Evolutionary conservation across 352 stramenopile species (phyloP).

Genomic region (Peronospora belbahrii): DNA sequence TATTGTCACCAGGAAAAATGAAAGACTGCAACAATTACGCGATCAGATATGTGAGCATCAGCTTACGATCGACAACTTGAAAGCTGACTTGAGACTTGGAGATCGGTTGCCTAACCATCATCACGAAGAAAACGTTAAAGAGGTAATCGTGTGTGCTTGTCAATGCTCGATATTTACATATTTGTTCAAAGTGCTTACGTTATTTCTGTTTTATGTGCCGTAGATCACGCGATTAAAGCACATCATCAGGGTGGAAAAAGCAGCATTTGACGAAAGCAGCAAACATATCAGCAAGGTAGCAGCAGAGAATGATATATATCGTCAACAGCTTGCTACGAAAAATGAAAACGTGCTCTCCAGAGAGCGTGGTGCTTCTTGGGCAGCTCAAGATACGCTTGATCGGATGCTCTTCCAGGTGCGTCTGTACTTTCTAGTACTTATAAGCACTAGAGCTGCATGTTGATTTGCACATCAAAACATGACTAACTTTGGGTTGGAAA

Average conservation of each 20-base stretch:
- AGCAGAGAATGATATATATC: slow-evolving; percentile 19
- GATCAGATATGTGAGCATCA: slow-evolving; percentile 61
- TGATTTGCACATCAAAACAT: neutral
- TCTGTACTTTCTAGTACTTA: neutral
- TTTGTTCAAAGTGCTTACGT: neutral
- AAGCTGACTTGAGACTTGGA: slow-evolving; percentile 30
- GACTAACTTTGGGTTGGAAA: neutral
- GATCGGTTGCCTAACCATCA: slow-evolving; percentile 4
- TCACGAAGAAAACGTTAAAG: slow-evolving; percentile 26
- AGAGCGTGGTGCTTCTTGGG: neutral
- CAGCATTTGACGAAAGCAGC: slow-evolving; percentile 6
- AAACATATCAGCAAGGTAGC: slow-evolving; percentile 1
- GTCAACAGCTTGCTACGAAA: slow-evolving; percentile 5
- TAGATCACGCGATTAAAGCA: slow-evolving; percentile 23
- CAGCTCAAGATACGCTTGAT: slow-evolving; percentile 9
- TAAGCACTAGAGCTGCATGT: neutral
- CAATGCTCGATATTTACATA: neutral
- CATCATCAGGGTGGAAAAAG: slow-evolving; percentile 12
- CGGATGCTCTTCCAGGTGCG: slow-evolving; percentile 20
- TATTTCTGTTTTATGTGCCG: neutral
- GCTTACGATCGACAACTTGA: slow-evolving; percentile 46
- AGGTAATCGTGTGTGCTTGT: slow-evolving; percentile 17
- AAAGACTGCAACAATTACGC: slow-evolving; percentile 31
- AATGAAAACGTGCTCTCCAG: neutral
- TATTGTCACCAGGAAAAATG: slow-evolving; percentile 31